Evolutionary conservation across 2,329 filamentous ascomycete species (phyloP).

Genomic region (Colletotrichum sp.): DNA sequence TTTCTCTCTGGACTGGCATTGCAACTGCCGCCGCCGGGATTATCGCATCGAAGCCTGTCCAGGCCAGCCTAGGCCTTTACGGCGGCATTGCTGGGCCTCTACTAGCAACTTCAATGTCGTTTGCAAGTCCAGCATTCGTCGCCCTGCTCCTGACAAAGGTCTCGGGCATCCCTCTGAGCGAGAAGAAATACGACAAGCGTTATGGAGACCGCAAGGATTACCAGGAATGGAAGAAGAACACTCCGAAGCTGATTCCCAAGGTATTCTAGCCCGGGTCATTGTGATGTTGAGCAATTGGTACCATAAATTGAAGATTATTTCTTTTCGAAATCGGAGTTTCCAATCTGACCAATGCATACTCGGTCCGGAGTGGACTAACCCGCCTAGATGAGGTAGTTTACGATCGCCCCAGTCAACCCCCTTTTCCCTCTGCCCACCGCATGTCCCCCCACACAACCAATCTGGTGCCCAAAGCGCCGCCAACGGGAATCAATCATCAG

Average conservation of each 20-base stretch:
- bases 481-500: conserved; percentile 28
- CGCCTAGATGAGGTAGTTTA: background rate
- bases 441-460: background rate
- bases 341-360: background rate
- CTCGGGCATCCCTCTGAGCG: conserved; percentile 68
- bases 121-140: conserved; percentile 68
- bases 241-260: conserved; percentile 69
- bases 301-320: background rate
- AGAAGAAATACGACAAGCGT: conserved; percentile 70
- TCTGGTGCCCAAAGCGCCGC: conserved; percentile 4
- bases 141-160: conserved; percentile 68
- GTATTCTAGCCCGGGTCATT: conserved; percentile 39
- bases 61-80: conserved; percentile 61
- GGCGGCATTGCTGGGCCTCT: conserved; percentile 38
- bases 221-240: conserved; percentile 70
- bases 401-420: background rate
- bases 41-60: conserved; percentile 58
- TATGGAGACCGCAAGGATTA: conserved; percentile 71
- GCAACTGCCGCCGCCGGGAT: conserved; percentile 64
- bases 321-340: background rate
- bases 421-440: background rate
- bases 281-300: background rate
- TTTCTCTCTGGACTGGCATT: conserved; percentile 72
- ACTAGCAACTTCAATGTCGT: conserved; percentile 48
- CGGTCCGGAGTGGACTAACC: background rate